A percentile compares a stretch with the other conserved stretches of the same genome.
Evolutionary conservation across 208 protist genomes (phyloP).

Genomic region (Plasmodiophora brassicae): DNA sequence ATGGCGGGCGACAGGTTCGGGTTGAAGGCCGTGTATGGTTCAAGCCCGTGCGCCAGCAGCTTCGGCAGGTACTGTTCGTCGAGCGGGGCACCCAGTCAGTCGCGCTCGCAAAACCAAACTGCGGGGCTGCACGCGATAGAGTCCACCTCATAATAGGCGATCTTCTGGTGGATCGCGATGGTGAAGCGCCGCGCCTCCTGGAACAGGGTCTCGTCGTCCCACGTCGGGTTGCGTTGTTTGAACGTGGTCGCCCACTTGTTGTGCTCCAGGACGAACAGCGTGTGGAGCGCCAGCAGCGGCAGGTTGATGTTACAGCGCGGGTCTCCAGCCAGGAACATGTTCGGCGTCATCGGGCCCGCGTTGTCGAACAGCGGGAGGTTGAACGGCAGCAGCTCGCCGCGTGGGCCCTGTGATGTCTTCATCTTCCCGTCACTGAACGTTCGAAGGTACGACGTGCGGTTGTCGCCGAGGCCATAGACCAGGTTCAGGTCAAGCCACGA

Average conservation of each 20-base stretch:
- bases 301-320: not conserved
- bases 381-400: not conserved
- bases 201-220: not conserved
- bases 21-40: not conserved
- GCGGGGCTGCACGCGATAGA: not conserved
- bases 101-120: not conserved
- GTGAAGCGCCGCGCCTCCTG: not conserved
- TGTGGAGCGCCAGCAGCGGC: not conserved
- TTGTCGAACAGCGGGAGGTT: not conserved
- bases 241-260: not conserved
- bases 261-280: not conserved
- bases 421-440: not conserved
- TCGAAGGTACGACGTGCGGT: not conserved
- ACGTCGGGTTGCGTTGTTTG: not conserved
- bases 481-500: not conserved
- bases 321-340: not conserved
- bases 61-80: not conserved
- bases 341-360: not conserved
- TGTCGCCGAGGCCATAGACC: not conserved
- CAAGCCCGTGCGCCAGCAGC: not conserved
- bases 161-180: slow-evolving; percentile 4
- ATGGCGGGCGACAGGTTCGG: not conserved
- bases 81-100: not conserved
- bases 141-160: not conserved
- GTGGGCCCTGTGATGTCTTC: not conserved